Conservation (phyloP, 225 moss, liverwort and hornwort species). For the Polytrichum formosum region DNA sequence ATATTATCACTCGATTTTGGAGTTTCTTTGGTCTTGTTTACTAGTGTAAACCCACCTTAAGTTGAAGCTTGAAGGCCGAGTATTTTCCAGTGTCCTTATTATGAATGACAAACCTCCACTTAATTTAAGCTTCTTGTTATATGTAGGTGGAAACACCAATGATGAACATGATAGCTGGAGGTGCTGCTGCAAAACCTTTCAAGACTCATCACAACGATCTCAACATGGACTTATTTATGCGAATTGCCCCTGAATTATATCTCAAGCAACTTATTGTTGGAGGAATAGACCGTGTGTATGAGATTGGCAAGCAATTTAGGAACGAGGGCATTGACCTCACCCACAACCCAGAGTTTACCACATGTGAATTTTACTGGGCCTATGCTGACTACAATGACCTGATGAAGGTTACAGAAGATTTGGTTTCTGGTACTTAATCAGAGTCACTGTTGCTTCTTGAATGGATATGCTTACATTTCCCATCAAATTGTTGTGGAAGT, state of each 20-base stretch:
- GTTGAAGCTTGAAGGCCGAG: too few species aligned
- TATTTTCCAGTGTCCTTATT: too few species aligned
- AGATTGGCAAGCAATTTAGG: constrained; percentile 95
- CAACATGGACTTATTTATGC: constrained; percentile 86
- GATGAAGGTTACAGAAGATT: constrained; percentile 78
- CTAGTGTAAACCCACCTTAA: too few species aligned
- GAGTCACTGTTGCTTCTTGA: too few species aligned
- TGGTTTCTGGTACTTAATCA: constrained; percentile 63
- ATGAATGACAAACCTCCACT: too few species aligned
- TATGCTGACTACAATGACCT: constrained; percentile 90
- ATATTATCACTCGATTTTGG: too few species aligned
- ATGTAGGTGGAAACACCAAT: constrained; percentile 92
- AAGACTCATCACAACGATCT: constrained; percentile 94
- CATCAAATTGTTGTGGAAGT: too few species aligned
- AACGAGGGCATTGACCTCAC: constrained; percentile 98
- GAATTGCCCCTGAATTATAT: constrained; percentile 85
- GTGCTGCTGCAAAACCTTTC: constrained; percentile 92
- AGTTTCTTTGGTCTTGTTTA: too few species aligned
- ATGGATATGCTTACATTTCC: too few species aligned
- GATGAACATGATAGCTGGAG: constrained; percentile 98
- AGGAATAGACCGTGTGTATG: constrained; percentile 91
- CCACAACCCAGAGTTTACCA: constrained; percentile 93
- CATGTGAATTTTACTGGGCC: constrained; percentile 97
- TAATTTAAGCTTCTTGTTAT: too few species aligned
- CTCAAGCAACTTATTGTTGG: constrained; percentile 87